Percentiles rank a stretch among this genome's conserved stretches.
Evolutionary conservation across 192 early-diverging fungal genomes (phyloP).

Genomic region (Coemansia sp.): DNA sequence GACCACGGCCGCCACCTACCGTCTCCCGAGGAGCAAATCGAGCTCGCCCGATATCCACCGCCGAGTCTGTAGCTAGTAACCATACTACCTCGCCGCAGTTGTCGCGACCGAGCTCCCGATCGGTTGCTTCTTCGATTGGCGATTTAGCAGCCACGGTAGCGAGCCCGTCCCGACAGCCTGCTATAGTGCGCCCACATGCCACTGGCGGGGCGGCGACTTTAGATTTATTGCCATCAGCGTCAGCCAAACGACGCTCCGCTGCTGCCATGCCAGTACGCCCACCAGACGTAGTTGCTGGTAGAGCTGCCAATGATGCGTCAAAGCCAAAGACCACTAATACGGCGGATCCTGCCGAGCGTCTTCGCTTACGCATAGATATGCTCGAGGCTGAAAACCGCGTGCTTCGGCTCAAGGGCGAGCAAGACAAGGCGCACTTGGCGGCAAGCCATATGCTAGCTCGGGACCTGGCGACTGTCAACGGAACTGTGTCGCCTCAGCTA

Average conservation of each 20-base stretch:
- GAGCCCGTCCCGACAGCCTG: constrained; percentile 1
- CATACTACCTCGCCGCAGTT: constrained; percentile 39
- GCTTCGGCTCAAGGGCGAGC: constrained; percentile 64
- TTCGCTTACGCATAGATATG: constrained; percentile 64
- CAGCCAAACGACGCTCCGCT: constrained; percentile 11
- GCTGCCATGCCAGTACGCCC: background rate
- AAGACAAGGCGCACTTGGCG: constrained; percentile 58
- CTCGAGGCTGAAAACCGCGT: constrained; percentile 71
- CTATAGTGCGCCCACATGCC: constrained; percentile 4
- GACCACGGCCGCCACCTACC: constrained; percentile 26
- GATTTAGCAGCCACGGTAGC: background rate
- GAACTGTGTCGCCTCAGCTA: constrained; percentile 17
- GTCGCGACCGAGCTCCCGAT: constrained; percentile 32
- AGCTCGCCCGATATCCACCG: constrained; percentile 37
- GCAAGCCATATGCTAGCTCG: constrained; percentile 60
- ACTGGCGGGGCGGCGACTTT: background rate
- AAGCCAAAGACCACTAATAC: constrained; percentile 3
- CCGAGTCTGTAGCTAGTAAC: constrained; percentile 35
- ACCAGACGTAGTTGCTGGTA: constrained; percentile 1
- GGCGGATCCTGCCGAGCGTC: constrained; percentile 49
- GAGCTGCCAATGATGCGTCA: background rate
- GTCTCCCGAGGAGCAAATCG: constrained; percentile 28
- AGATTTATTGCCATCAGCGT: background rate
- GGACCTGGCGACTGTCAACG: constrained; percentile 30
- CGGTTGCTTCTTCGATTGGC: constrained; percentile 9